These are phyloP conservation scores for Pittosporum tobira DNA, from an alignment of 129 eudicot genomes.

Conservation along the genomic window DNA sequence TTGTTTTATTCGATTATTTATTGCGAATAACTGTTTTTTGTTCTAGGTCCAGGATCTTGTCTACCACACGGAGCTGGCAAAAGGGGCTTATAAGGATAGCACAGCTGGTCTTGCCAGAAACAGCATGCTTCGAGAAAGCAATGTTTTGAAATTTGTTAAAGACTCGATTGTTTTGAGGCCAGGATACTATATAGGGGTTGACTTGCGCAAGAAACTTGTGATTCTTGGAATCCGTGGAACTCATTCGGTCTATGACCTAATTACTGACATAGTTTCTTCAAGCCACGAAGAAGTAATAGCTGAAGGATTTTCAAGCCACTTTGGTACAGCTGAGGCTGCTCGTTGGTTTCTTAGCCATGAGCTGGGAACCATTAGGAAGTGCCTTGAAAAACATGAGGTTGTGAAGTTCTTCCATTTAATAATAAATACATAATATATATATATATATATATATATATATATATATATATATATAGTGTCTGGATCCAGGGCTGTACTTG, in stretches of 20 bases:
- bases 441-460: too few species aligned
- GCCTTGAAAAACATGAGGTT: constrained; percentile 81
- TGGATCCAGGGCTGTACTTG: too few species aligned
- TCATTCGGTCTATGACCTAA: constrained; percentile 75
- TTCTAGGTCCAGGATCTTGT: constrained; percentile 77
- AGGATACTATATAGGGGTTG: constrained; percentile 80
- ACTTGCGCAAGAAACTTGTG: constrained; percentile 64
- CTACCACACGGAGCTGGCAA: constrained; percentile 82
- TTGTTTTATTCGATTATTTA: background rate
- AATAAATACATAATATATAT: too few species aligned
- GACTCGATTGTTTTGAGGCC: constrained; percentile 76
- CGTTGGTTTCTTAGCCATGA: constrained; percentile 89
- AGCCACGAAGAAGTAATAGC: constrained; percentile 69
- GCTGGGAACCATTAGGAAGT: constrained; percentile 59
- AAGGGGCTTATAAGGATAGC: constrained; percentile 66
- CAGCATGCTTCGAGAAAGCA: constrained; percentile 91
- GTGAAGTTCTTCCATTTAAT: constrained; percentile 10
- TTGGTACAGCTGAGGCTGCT: constrained; percentile 95
- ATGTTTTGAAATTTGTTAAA: constrained; percentile 71
- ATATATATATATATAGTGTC: too few species aligned
- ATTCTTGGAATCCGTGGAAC: constrained; percentile 97
- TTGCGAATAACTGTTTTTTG: background rate
- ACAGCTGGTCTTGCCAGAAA: constrained; percentile 52
- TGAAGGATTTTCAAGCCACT: constrained; percentile 86
- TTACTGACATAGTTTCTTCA: constrained; percentile 83